Conservation (phyloP, 495 filamentous ascomycete genomes). For the Echria macrotheca region DNA sequence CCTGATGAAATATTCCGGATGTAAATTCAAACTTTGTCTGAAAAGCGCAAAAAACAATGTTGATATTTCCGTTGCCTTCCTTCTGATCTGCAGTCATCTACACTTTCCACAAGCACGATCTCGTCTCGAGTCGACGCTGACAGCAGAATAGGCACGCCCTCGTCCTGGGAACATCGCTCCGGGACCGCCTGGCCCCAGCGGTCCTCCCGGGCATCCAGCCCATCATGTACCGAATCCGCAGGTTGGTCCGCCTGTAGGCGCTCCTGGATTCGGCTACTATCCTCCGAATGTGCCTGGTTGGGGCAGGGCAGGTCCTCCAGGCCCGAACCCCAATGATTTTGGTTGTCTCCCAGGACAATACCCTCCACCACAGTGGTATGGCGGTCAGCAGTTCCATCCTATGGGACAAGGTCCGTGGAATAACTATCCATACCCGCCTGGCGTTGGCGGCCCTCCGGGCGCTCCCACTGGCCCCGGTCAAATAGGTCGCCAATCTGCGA, state of each 20-base stretch:
- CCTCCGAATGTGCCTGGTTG: slow-evolving; percentile 52
- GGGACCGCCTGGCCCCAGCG: slow-evolving; percentile 17
- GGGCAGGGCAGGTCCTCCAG: slow-evolving; percentile 32
- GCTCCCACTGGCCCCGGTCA: slow-evolving; percentile 29
- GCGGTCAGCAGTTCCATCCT: slow-evolving; percentile 66
- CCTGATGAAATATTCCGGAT: slow-evolving; percentile 86
- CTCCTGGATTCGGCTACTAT: slow-evolving; percentile 31
- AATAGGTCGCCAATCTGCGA: slow-evolving; percentile 24
- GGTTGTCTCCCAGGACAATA: slow-evolving; percentile 37
- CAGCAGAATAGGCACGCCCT: slow-evolving; percentile 38
- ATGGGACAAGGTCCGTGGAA: slow-evolving; percentile 54
- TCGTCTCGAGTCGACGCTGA: too few species aligned
- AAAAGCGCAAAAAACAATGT: slow-evolving; percentile 82
- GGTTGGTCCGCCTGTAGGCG: slow-evolving; percentile 25
- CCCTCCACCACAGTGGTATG: slow-evolving; percentile 64
- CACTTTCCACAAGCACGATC: too few species aligned
- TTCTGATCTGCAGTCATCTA: slow-evolving; percentile 61
- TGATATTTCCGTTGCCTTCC: slow-evolving; percentile 99
- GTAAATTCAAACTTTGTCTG: slow-evolving; percentile 69
- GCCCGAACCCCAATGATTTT: slow-evolving; percentile 33
- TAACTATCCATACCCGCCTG: slow-evolving; percentile 41
- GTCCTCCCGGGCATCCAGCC: slow-evolving; percentile 14
- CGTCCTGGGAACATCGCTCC: slow-evolving; percentile 32
- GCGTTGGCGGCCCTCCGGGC: slow-evolving; percentile 40
- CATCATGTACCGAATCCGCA: slow-evolving; percentile 22